phyloP scores from a whole-genome alignment of 2,329 filamentous ascomycete species.

The Piedraia hortae region DNA sequence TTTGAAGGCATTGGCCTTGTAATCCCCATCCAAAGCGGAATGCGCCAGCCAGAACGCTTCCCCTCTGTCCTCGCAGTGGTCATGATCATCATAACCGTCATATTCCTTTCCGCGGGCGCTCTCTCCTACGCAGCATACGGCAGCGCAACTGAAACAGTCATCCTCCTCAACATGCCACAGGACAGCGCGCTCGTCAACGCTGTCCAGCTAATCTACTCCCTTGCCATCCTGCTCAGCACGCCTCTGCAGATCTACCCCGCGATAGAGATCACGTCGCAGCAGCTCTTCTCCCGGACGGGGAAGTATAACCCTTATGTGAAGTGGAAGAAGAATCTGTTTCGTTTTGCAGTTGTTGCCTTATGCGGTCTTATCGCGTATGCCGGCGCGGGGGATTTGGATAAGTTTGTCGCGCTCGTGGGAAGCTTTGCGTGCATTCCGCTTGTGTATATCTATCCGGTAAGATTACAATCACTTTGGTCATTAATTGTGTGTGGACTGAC shows the following conservation, averaged over 20 bases:
- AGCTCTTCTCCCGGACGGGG: slow-evolving; percentile 73
- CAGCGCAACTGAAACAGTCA: slow-evolving; percentile 82
- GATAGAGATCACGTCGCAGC: slow-evolving; percentile 86
- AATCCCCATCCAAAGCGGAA: slow-evolving; percentile 92
- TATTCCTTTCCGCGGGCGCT: slow-evolving; percentile 78
- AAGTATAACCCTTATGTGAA: slow-evolving; percentile 98
- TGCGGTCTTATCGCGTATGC: slow-evolving; percentile 77
- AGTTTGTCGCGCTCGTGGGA: slow-evolving; percentile 86
- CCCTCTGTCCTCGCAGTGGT: slow-evolving; percentile 64
- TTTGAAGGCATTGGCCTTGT: slow-evolving; percentile 95
- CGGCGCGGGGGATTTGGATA: slow-evolving; percentile 79
- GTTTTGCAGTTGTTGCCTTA: slow-evolving; percentile 70
- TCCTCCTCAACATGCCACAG: slow-evolving; percentile 85
- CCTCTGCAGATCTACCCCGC: slow-evolving; percentile 93
- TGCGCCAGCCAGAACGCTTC: slow-evolving; percentile 77
- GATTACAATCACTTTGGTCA: slow-evolving; percentile 15
- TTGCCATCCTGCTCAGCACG: slow-evolving; percentile 86
- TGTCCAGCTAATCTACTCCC: slow-evolving; percentile 90
- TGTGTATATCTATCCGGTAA: slow-evolving; percentile 91
- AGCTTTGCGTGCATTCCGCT: slow-evolving; percentile 94
- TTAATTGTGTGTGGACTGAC: not conserved
- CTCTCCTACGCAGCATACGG: slow-evolving; percentile 91
- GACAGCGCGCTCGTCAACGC: slow-evolving; percentile 85
- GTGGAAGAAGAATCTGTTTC: slow-evolving; percentile 96
- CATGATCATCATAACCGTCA: slow-evolving; percentile 80